phyloP scores from a whole-genome alignment of 2,329 filamentous ascomycete genomes.

The Fusarium illudens region DNA sequence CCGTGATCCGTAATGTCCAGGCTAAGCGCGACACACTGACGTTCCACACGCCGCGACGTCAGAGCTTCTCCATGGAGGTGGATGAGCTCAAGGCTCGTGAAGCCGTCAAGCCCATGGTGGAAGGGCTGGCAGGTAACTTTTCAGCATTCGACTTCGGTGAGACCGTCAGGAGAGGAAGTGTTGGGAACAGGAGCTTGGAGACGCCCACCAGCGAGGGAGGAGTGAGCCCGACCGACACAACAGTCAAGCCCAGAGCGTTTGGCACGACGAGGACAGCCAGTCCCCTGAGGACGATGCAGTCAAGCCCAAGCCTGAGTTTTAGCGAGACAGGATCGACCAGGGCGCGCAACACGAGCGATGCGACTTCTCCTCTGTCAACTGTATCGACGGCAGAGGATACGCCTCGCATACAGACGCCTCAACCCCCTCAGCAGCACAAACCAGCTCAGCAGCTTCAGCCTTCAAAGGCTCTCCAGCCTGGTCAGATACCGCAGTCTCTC shows the following conservation, averaged over 20 bases:
- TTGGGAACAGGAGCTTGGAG: constrained; percentile 25
- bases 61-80: constrained; percentile 60
- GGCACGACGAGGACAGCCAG: constrained; percentile 35
- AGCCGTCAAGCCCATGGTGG: constrained; percentile 36
- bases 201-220: constrained; percentile 21
- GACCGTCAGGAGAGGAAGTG: constrained; percentile 37
- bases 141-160: constrained; percentile 51
- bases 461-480: constrained; percentile 28
- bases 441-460: constrained; percentile 8
- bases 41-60: constrained; percentile 54
- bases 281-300: constrained; percentile 38
- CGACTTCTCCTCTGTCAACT: constrained; percentile 34
- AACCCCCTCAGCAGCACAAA: constrained; percentile 24
- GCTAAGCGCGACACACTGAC: constrained; percentile 62
- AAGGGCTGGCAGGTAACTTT: constrained; percentile 51
- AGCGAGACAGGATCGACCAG: constrained; percentile 31
- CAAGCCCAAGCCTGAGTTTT: constrained; percentile 34
- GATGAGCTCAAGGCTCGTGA: constrained; percentile 44
- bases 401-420: constrained; percentile 23
- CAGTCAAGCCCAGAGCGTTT: constrained; percentile 22
- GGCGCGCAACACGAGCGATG: constrained; percentile 36
- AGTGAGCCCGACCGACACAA: constrained; percentile 32
- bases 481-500: constrained; percentile 21
- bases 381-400: constrained; percentile 28
- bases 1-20: constrained; percentile 58